Evolutionary conservation across 768 basidiomycete genomes (phyloP).

Genomic region (Galerina marginata): DNA sequence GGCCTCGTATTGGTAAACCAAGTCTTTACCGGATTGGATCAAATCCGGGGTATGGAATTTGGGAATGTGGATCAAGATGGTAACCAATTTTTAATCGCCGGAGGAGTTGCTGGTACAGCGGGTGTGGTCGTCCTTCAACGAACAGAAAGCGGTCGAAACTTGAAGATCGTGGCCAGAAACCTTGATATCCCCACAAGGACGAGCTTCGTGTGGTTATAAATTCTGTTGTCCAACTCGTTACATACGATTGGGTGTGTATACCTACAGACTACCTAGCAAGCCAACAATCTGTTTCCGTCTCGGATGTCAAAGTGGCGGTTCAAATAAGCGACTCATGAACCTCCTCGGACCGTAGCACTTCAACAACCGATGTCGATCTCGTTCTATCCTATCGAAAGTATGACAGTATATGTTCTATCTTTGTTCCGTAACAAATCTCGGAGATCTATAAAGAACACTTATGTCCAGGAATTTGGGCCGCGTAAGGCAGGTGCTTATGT

Average conservation of each 20-base stretch:
- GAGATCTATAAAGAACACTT: too few relatives aligned
- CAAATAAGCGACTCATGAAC: not conserved
- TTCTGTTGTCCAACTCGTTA: not conserved
- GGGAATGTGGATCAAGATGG: conserved; percentile 50
- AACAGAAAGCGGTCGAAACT: conserved; percentile 54
- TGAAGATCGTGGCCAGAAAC: conserved; percentile 60
- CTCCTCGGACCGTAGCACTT: not conserved
- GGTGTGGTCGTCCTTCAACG: conserved; percentile 65
- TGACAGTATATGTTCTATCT: too few relatives aligned
- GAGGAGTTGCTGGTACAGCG: conserved; percentile 54
- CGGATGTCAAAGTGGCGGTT: not conserved
- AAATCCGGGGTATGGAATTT: conserved; percentile 71
- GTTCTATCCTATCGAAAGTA: too few relatives aligned
- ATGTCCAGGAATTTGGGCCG: too few relatives aligned
- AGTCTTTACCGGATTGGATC: conserved; percentile 67
- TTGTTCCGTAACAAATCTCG: too few relatives aligned
- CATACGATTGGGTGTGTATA: not conserved
- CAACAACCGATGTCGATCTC: too few relatives aligned
- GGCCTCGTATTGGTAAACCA: conserved; percentile 46
- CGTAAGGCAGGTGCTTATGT: too few relatives aligned
- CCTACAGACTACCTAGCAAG: not conserved
- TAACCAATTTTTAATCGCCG: conserved; percentile 57
- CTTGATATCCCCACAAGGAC: conserved; percentile 55
- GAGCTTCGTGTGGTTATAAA: conserved; percentile 54
- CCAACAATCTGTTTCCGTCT: not conserved